These are phyloP conservation scores for Saksenaea vasiformis DNA, from an alignment of 371 early-diverging fungal species.

Conservation along the genomic window DNA sequence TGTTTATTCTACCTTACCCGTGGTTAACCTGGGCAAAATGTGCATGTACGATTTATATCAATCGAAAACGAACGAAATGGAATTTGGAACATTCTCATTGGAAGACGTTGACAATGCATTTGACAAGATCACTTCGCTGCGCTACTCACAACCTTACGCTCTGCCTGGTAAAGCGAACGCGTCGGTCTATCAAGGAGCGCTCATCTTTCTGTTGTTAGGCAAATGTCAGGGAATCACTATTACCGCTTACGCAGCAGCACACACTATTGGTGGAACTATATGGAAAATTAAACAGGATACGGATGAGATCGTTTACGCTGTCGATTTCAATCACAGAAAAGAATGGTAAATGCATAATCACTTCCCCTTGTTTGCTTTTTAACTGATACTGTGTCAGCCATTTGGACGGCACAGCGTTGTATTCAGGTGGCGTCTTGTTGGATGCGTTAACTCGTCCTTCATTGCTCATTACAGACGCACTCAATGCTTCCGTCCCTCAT, in stretches of 20 bases:
- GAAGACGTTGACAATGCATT: slow-evolving; percentile 86
- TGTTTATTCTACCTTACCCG: slow-evolving; percentile 93
- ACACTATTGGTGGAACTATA: slow-evolving; percentile 96
- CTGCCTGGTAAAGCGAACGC: slow-evolving; percentile 54
- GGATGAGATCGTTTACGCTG: slow-evolving; percentile 94
- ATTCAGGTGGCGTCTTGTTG: slow-evolving; percentile 71
- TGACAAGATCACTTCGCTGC: slow-evolving; percentile 77
- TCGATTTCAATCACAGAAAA: slow-evolving; percentile 95
- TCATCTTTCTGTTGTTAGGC: slow-evolving; percentile 37
- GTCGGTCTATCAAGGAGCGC: not conserved
- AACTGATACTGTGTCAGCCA: slow-evolving; percentile 56
- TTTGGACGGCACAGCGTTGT: slow-evolving; percentile 79
- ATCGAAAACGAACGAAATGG: slow-evolving; percentile 68
- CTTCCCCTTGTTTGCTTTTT: not conserved
- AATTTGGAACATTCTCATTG: slow-evolving; percentile 71
- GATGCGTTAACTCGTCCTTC: slow-evolving; percentile 80
- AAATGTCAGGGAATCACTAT: slow-evolving; percentile 88
- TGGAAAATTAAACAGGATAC: slow-evolving; percentile 96
- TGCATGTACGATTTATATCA: slow-evolving; percentile 80
- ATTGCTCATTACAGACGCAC: slow-evolving; percentile 90
- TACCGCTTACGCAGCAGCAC: slow-evolving; percentile 94
- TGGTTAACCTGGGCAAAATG: slow-evolving; percentile 92
- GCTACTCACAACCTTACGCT: slow-evolving; percentile 90
- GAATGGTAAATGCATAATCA: slow-evolving; percentile 69
- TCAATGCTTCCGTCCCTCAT: slow-evolving; percentile 71